Conservation (phyloP, 495 filamentous ascomycete species). For the Talaromyces thailandensis region DNA sequence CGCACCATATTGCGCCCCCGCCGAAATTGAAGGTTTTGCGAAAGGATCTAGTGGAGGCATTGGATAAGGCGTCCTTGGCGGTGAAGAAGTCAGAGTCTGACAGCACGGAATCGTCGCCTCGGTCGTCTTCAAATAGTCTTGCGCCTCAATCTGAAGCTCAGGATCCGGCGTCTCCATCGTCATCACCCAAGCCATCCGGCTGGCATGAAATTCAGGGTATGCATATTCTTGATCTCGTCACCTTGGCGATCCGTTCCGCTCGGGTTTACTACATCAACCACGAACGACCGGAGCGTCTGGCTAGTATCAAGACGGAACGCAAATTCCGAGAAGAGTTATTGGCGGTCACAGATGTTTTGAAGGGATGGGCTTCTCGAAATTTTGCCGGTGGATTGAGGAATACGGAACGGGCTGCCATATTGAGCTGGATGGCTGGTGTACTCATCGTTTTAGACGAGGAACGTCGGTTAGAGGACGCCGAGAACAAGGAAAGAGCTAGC, state of each 20-base stretch:
- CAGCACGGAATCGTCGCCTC: slow-evolving; percentile 11
- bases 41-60: slow-evolving; percentile 57
- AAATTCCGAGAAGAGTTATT: slow-evolving; percentile 74
- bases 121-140: slow-evolving; percentile 6
- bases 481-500: slow-evolving; percentile 57
- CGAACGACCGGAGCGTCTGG: slow-evolving; percentile 70
- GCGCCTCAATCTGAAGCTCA: slow-evolving; percentile 1
- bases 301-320: slow-evolving; percentile 74
- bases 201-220: slow-evolving; percentile 86
- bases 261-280: slow-evolving; percentile 92
- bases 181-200: slow-evolving; percentile 35
- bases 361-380: slow-evolving; percentile 77
- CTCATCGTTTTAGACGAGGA: slow-evolving; percentile 66
- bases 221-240: slow-evolving; percentile 84
- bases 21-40: slow-evolving; percentile 73
- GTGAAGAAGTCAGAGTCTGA: slow-evolving; percentile 42
- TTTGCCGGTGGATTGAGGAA: slow-evolving; percentile 75
- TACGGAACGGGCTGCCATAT: slow-evolving; percentile 64
- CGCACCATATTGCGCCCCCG: slow-evolving; percentile 77
- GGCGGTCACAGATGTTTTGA: slow-evolving; percentile 78
- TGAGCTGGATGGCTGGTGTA: slow-evolving; percentile 67
- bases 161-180: slow-evolving; percentile 15
- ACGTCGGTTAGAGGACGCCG: slow-evolving; percentile 62
- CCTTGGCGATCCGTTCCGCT: slow-evolving; percentile 85
- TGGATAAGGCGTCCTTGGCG: slow-evolving; percentile 60